Conservation (phyloP, 768 basidiomycete species). For the Mycena crocata region DNA sequence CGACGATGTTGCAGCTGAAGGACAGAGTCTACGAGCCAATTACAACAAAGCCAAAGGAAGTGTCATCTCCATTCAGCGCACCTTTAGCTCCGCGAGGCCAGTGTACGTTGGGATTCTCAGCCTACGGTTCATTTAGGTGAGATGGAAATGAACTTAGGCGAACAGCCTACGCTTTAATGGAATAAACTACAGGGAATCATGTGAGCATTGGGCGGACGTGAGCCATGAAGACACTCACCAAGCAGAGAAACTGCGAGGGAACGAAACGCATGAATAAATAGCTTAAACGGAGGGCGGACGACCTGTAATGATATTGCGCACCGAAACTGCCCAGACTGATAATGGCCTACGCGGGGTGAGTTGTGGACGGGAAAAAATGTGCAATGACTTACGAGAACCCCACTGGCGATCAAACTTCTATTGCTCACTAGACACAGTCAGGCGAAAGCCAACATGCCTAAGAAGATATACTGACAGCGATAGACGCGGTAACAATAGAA, state of each 20-base stretch:
- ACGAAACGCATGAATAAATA: not conserved
- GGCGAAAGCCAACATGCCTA: not conserved
- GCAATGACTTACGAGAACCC: constrained; percentile 12
- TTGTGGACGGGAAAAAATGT: not conserved
- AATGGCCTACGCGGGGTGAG: not conserved
- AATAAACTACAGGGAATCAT: not conserved
- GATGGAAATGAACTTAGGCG: not conserved
- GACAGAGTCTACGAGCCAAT: constrained; percentile 16
- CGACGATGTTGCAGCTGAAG: constrained; percentile 27
- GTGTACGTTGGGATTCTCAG: constrained; percentile 1
- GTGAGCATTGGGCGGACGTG: not conserved
- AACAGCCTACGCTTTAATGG: not conserved
- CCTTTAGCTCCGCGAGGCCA: constrained; percentile 5
- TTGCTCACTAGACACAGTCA: constrained; percentile 20
- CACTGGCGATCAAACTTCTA: constrained; percentile 10
- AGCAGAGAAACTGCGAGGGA: not conserved
- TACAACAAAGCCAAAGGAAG: not conserved
- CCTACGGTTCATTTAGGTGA: not conserved
- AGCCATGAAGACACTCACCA: not conserved
- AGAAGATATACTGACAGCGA: not conserved
- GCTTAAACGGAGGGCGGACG: not conserved
- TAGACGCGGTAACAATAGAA: constrained; percentile 21
- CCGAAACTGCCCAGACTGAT: constrained; percentile 8
- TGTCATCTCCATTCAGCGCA: not conserved
- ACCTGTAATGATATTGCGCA: too few species aligned